Evolutionary conservation across 768 basidiomycete species (phyloP).

Genomic region (Sarcomyxa edulis): DNA sequence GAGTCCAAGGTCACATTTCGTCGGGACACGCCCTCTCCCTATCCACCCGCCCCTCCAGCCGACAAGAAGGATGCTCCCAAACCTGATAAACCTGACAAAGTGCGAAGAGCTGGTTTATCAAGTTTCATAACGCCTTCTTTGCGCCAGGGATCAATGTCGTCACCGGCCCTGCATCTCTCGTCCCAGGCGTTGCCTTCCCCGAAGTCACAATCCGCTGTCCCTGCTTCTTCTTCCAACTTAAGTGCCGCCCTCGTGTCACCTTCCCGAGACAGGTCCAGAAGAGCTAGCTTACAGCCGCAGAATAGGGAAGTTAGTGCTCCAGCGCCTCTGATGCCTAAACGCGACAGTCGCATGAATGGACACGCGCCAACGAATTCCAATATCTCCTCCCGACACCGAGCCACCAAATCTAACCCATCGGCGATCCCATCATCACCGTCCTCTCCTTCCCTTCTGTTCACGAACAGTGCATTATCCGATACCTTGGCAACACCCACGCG

Average conservation of each 20-base stretch:
- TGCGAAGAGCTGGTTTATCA: conserved; percentile 39
- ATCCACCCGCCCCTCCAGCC: conserved; percentile 27
- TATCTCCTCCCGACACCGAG: conserved; percentile 19
- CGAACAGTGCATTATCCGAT: conserved; percentile 12
- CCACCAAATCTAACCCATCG: conserved; percentile 24
- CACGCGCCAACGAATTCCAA: conserved; percentile 8
- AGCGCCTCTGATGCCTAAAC: conserved; percentile 9
- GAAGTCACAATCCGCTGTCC: conserved; percentile 42
- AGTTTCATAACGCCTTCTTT: conserved; percentile 64
- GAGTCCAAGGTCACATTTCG: conserved; percentile 52
- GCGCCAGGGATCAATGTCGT: conserved; percentile 68
- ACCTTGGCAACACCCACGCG: conserved; percentile 30
- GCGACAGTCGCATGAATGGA: conserved; percentile 11
- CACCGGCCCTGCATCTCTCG: conserved; percentile 64
- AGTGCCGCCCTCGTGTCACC: conserved; percentile 42
- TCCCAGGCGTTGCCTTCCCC: conserved; percentile 51
- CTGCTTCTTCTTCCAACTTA: conserved; percentile 42
- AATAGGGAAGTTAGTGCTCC: conserved; percentile 35
- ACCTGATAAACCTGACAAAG: conserved; percentile 22
- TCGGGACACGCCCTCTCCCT: conserved; percentile 31
- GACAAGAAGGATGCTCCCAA: background rate
- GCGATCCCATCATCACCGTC: conserved; percentile 22
- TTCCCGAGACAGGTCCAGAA: conserved; percentile 36
- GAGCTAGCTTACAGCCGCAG: conserved; percentile 30
- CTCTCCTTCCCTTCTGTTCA: conserved; percentile 13